These are phyloP conservation scores for Artemisia argyi DNA, from an alignment of 129 eudicot species.

Conservation along the genomic window DNA sequence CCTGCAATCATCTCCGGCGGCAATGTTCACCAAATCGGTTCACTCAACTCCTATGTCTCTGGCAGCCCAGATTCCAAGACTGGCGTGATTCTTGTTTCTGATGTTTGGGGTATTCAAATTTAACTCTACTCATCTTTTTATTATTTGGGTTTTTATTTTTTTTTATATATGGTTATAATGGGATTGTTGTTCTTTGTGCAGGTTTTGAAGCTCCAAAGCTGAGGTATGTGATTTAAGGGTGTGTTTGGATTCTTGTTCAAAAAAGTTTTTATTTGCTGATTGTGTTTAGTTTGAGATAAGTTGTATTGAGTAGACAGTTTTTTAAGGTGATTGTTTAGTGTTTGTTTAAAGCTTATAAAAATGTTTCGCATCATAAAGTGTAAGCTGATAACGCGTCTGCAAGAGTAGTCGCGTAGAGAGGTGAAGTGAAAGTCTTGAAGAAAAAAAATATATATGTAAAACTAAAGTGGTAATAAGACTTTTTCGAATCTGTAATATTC, in stretches of 20 bases:
- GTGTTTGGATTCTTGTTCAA: neutral
- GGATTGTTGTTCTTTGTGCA: conserved; percentile 9
- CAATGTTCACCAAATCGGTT: conserved; percentile 38
- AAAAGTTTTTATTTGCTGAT: too few species aligned
- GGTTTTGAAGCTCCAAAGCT: conserved; percentile 57
- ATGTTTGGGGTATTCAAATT: conserved; percentile 34
- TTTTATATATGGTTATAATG: neutral
- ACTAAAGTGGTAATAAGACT: too few species aligned
- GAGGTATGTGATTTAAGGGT: conserved; percentile 25
- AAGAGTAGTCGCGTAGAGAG: too few species aligned
- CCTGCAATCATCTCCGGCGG: conserved; percentile 37
- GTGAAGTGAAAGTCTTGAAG: too few species aligned
- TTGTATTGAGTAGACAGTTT: too few species aligned
- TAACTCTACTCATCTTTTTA: neutral
- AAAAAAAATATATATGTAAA: too few species aligned
- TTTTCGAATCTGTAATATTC: too few species aligned
- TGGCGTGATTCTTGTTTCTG: conserved; percentile 42
- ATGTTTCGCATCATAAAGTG: too few species aligned
- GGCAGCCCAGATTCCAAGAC: conserved; percentile 34
- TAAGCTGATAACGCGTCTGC: too few species aligned
- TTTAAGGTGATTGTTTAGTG: too few species aligned
- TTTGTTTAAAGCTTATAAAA: too few species aligned
- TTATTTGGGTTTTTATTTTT: neutral
- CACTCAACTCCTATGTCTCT: conserved; percentile 41
- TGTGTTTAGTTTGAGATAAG: too few species aligned